Conservation (phyloP, 768 basidiomycete species). For the Mrakia blollopis region DNA sequence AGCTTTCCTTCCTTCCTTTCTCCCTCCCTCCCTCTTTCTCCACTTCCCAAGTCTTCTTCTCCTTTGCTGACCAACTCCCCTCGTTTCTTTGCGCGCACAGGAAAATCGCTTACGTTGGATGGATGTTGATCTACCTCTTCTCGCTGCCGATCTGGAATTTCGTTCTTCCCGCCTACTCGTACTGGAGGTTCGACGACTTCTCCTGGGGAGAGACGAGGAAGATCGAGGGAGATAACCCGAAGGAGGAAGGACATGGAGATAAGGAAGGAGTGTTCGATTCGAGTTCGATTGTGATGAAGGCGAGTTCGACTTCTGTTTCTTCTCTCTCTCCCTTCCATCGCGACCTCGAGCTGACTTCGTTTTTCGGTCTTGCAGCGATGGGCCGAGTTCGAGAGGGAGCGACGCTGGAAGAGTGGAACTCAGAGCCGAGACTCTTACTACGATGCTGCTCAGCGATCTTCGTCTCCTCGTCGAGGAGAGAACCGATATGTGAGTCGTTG, state of each 20-base stretch:
- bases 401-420: constrained; percentile 83
- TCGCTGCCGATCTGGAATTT: constrained; percentile 98
- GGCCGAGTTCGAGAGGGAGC: constrained; percentile 95
- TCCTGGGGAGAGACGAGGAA: constrained; percentile 94
- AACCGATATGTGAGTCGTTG: constrained; percentile 5
- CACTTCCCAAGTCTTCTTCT: too few relatives aligned
- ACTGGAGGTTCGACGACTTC: constrained; percentile 98
- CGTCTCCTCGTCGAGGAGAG: constrained; percentile 43
- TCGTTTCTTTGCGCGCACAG: constrained; percentile 38
- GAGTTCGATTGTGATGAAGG: constrained; percentile 91
- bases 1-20: too few relatives aligned
- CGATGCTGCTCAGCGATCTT: constrained; percentile 49
- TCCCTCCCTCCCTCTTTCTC: too few relatives aligned
- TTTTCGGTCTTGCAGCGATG: constrained; percentile 55
- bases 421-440: constrained; percentile 73
- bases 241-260: constrained; percentile 63
- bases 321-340: neutral
- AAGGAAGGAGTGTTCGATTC: constrained; percentile 99
- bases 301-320: neutral
- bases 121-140: constrained; percentile 72
- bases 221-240: constrained; percentile 63
- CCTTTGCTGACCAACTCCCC: too few relatives aligned
- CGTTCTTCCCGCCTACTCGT: constrained; percentile 89
- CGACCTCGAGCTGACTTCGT: neutral
- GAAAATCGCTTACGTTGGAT: constrained; percentile 88